Conservation (phyloP, 108 stramenopile species). For the Phaeodactylum tricornutum region DNA sequence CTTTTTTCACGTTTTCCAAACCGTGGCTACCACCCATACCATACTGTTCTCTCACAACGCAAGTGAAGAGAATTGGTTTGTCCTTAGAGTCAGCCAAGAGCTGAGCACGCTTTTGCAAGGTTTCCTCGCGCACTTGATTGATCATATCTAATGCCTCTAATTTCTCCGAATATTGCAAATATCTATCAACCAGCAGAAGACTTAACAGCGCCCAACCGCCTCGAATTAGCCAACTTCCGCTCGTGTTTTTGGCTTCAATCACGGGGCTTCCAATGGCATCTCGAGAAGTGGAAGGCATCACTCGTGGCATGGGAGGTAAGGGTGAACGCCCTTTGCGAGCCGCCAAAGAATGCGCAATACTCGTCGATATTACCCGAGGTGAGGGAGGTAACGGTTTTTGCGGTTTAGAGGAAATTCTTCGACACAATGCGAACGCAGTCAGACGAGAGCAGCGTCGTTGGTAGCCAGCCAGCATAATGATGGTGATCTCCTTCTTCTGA, state of each 20-base stretch:
- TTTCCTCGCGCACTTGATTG: slow-evolving; percentile 18
- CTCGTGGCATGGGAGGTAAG: slow-evolving; percentile 3
- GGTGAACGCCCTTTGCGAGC: neutral
- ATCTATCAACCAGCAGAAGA: slow-evolving; percentile 25
- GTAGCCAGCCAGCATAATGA: no score
- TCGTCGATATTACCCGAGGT: neutral
- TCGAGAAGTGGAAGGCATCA: neutral
- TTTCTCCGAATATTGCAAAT: slow-evolving; percentile 21
- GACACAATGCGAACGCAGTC: no score
- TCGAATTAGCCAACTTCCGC: neutral
- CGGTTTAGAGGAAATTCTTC: no score
- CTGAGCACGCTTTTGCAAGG: slow-evolving; percentile 7
- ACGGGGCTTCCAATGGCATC: neutral
- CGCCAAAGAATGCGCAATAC: neutral
- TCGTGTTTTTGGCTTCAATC: neutral
- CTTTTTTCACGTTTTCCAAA: slow-evolving; percentile 44
- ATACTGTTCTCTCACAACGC: slow-evolving; percentile 21
- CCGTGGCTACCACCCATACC: slow-evolving; percentile 29
- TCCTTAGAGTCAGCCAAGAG: slow-evolving; percentile 11
- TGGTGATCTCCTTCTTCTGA: no score
- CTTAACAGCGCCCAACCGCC: slow-evolving; percentile 7
- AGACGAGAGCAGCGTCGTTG: no score
- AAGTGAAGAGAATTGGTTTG: slow-evolving; percentile 32
- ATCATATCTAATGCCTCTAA: slow-evolving; percentile 19
- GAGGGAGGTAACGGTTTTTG: no score